Base-by-base conservation (phyloP, 306 rosid species). In the Trifolium repens region DNA sequence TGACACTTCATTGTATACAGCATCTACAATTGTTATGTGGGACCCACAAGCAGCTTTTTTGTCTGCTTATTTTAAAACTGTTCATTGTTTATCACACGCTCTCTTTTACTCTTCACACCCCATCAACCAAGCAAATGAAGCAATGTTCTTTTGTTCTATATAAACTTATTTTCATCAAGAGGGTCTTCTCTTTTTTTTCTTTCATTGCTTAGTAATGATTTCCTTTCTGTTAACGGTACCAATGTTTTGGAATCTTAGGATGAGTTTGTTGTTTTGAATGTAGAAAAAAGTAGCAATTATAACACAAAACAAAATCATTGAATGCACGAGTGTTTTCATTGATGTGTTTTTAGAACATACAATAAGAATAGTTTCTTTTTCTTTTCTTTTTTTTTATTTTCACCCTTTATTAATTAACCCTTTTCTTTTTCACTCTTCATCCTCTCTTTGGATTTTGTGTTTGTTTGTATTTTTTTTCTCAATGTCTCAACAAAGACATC, bases 401-500 rank as follows among this genome's bases (percentile, higher is more conserved):
- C 43, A 44, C 52, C 67, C 71, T 86, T 87, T 84, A 0, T 27
- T 27, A 1, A 67, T 72, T 72, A 67, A 43, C 35, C 53, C 1
- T 35, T 76, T 65, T 70, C 24, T 59, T 64, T 83, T 79, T 58
- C 40, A 44, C 69, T 32, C 54, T 68, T 73, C 58, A 15, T n/a
- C 35, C 63, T 52, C 68, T 72, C 73, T 63, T 80, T 82, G 87
- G 75, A 19, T 74, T 62, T 75, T 75, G 80, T 80, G 63, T 60
- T 67, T 60, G 30, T 63, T 71, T 37, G n/a, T 5, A 2, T 64
- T 44, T 17, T 71, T 76, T 13, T 15, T 71, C 58, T 46, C 9
- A 17, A 91, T 94, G 94, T 90, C 93, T 84, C 96, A 90, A 75
- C 84, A 83, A 85, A 86, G 91, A 87, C 93, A 86, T 73, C 78